Conservation (phyloP, 2,329 filamentous ascomycete genomes). For the Rhinocladiella mackenziei region DNA sequence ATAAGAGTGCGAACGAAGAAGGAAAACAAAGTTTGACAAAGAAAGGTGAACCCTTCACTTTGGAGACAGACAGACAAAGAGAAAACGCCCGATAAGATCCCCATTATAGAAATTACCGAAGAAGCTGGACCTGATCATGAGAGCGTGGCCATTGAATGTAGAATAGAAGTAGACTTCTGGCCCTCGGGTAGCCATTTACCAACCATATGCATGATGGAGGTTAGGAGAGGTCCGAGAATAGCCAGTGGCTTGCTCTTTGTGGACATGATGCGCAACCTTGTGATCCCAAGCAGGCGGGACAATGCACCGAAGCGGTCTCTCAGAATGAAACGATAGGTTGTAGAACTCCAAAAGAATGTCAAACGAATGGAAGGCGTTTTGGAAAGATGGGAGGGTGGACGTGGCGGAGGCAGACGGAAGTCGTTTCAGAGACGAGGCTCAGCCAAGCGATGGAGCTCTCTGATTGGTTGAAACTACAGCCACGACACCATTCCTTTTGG, state of each 20-base stretch:
- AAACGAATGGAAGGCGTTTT: constrained; percentile 5
- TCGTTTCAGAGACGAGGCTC: constrained; percentile 22
- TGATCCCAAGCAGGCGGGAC: constrained; percentile 11
- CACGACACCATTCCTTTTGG: constrained; percentile 13
- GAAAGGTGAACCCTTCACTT: constrained; percentile 11
- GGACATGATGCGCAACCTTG: constrained; percentile 13
- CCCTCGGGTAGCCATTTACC: constrained; percentile 14
- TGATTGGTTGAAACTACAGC: constrained; percentile 11
- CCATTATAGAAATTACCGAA: constrained; percentile 15
- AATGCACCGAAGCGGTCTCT: constrained; percentile 8
- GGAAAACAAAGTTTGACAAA: constrained; percentile 19
- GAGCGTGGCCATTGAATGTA: constrained; percentile 8
- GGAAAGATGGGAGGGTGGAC: constrained; percentile 9
- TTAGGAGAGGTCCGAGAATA: constrained; percentile 20
- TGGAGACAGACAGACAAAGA: constrained; percentile 18
- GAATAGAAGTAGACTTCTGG: constrained; percentile 9
- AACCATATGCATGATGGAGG: constrained; percentile 4
- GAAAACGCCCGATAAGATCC: not conserved
- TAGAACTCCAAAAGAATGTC: constrained; percentile 9
- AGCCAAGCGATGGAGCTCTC: constrained; percentile 7
- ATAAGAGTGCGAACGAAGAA: constrained; percentile 17
- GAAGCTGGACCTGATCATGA: constrained; percentile 1
- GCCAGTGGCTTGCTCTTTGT: constrained; percentile 26
- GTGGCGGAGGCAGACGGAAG: constrained; percentile 20
- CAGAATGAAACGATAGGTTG: constrained; percentile 20